phyloP scores from a whole-genome alignment of 2,329 filamentous ascomycete genomes.

The Waltergamsia citrina region DNA sequence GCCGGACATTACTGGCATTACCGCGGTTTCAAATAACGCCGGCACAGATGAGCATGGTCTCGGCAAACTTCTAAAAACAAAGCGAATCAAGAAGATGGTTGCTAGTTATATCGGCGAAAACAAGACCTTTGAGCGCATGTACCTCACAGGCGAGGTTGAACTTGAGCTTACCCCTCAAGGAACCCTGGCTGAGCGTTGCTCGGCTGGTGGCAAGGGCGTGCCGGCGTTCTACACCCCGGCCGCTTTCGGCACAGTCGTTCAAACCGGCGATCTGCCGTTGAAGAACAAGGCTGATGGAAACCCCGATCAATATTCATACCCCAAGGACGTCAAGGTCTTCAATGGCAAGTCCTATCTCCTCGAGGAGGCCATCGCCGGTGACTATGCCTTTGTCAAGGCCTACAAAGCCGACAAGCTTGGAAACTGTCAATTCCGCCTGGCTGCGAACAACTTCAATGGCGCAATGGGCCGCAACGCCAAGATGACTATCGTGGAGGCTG shows the following conservation, averaged over 20 bases:
- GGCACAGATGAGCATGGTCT: slow-evolving; percentile 75
- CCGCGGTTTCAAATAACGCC: slow-evolving; percentile 90
- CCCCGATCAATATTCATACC: slow-evolving; percentile 64
- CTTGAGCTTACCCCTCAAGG: slow-evolving; percentile 89
- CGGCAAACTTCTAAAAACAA: slow-evolving; percentile 67
- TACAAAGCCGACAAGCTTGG: slow-evolving; percentile 88
- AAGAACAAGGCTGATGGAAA: slow-evolving; percentile 69
- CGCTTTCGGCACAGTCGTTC: slow-evolving; percentile 76
- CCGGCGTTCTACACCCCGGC: slow-evolving; percentile 92
- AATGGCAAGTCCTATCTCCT: slow-evolving; percentile 83
- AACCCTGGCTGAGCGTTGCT: slow-evolving; percentile 80
- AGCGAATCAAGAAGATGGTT: slow-evolving; percentile 87
- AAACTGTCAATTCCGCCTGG: slow-evolving; percentile 82
- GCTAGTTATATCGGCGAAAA: slow-evolving; percentile 93
- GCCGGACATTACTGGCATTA: slow-evolving; percentile 65
- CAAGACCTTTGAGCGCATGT: slow-evolving; percentile 87
- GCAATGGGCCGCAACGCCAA: slow-evolving; percentile 89
- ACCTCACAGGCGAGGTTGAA: slow-evolving; percentile 77
- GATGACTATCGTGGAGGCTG: slow-evolving; percentile 84
- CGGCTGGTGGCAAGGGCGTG: slow-evolving; percentile 79
- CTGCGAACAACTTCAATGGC: slow-evolving; percentile 88
- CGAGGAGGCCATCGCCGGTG: slow-evolving; percentile 78
- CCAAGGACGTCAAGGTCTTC: slow-evolving; percentile 87
- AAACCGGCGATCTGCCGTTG: slow-evolving; percentile 83
- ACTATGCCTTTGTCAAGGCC: slow-evolving; percentile 90